Conservation (phyloP, 441 rosid species). For the Theobroma grandiflorum region DNA sequence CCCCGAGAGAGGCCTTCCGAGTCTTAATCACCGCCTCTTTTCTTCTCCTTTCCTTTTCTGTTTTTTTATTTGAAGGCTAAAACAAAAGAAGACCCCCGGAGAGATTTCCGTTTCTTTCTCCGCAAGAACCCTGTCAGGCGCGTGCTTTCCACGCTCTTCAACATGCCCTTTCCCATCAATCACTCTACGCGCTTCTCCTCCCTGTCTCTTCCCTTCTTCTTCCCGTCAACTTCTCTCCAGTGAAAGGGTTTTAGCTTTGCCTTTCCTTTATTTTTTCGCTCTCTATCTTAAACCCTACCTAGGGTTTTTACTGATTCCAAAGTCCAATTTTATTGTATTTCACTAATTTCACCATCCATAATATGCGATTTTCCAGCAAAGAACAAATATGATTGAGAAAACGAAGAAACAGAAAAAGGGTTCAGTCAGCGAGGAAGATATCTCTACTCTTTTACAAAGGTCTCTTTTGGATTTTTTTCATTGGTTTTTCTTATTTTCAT, state of each 20-base stretch:
- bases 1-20: background rate
- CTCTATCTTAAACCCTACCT: constrained; percentile 46
- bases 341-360: constrained; percentile 17
- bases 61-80: background rate
- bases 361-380: constrained; percentile 42
- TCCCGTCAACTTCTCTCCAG: background rate
- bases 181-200: background rate
- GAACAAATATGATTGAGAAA: constrained; percentile 52
- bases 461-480: constrained; percentile 17
- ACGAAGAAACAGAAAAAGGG: constrained; percentile 55
- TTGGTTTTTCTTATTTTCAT: background rate
- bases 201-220: background rate
- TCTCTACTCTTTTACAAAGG: constrained; percentile 76
- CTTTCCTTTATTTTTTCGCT: background rate
- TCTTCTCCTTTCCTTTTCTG: background rate
- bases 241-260: background rate
- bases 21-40: constrained; percentile 14
- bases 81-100: background rate
- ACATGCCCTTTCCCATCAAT: background rate
- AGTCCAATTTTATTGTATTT: background rate
- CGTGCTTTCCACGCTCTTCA: constrained; percentile 39
- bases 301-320: constrained; percentile 42
- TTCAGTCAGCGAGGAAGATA: constrained; percentile 67
- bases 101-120: constrained; percentile 24
- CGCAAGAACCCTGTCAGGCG: constrained; percentile 21